A percentile compares a stretch with the other conserved stretches of the same genome.
phyloP scores from a whole-genome alignment of 139 green algal species.

The Gonium pectorale region DNA sequence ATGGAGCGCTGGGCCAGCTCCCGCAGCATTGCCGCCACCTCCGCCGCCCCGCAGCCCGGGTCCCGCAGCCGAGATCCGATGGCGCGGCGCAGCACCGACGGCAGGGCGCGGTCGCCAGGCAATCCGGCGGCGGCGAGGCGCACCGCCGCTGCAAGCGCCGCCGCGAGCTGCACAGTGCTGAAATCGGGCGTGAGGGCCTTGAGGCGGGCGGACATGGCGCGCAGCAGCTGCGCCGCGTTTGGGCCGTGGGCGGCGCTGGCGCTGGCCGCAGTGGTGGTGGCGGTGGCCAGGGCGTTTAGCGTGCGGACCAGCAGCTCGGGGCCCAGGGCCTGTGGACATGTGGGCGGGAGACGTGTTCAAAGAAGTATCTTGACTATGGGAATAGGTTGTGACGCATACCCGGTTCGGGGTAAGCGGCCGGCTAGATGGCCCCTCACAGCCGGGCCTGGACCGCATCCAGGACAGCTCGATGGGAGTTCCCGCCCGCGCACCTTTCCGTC shows the following conservation, averaged over 20 bases:
- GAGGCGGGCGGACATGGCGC: background rate
- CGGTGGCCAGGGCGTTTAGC: background rate
- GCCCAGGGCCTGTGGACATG: background rate
- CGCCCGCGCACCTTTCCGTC: background rate
- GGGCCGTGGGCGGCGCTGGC: background rate
- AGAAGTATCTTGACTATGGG: background rate
- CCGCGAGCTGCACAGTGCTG: background rate
- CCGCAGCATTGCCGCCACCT: background rate
- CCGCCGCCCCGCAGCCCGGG: background rate
- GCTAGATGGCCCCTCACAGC: background rate
- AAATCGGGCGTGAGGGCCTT: background rate
- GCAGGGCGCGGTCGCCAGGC: background rate
- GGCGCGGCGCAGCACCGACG: background rate
- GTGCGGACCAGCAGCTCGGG: background rate
- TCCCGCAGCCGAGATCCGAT: background rate
- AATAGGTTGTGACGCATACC: background rate
- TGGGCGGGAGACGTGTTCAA: background rate
- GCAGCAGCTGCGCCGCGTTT: background rate
- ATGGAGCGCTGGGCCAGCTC: background rate
- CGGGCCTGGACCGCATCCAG: background rate
- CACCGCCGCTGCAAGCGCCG: background rate
- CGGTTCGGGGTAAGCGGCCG: too few species aligned
- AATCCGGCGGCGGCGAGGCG: background rate
- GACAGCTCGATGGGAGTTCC: background rate
- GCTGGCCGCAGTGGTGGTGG: too few species aligned